Evolutionary conservation across 2,329 filamentous ascomycete species (phyloP).

Genomic region (Gaeumannomyces sp.): DNA sequence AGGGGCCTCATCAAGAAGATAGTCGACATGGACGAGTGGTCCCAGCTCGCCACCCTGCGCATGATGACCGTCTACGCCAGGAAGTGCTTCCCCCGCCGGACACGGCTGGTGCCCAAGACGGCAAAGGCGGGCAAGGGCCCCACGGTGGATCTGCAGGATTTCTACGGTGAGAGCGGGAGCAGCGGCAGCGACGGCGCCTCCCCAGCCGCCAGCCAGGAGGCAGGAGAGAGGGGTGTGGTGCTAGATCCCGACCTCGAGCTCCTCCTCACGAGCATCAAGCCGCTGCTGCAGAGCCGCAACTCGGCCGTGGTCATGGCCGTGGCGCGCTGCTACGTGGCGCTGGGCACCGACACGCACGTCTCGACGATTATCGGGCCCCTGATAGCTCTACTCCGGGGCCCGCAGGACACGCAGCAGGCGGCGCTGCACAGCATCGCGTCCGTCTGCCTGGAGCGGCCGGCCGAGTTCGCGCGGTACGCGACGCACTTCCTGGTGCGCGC

Average conservation of each 20-base stretch:
- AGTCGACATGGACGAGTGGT: slow-evolving; percentile 99
- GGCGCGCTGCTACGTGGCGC: slow-evolving; percentile 73
- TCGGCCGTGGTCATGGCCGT: slow-evolving; percentile 88
- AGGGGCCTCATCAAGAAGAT: slow-evolving; percentile 78
- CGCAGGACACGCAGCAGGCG: slow-evolving; percentile 82
- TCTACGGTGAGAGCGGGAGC: slow-evolving; percentile 66
- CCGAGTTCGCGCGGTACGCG: slow-evolving; percentile 79
- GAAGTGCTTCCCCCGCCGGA: slow-evolving; percentile 75
- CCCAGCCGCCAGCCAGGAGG: slow-evolving; percentile 27
- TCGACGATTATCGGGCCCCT: slow-evolving; percentile 73
- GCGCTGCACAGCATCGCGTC: slow-evolving; percentile 92
- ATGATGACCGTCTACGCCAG: slow-evolving; percentile 81
- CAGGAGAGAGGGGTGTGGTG: slow-evolving; percentile 49
- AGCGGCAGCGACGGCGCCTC: slow-evolving; percentile 16
- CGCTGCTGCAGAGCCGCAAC: slow-evolving; percentile 88
- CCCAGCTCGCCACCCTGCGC: slow-evolving; percentile 75
- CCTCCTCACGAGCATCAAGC: slow-evolving; percentile 70
- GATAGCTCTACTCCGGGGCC: slow-evolving; percentile 75
- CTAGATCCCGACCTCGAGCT: slow-evolving; percentile 79
- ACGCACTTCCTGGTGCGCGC: slow-evolving; percentile 84
- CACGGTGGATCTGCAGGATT: slow-evolving; percentile 54
- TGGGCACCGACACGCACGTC: slow-evolving; percentile 75
- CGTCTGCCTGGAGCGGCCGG: slow-evolving; percentile 71
- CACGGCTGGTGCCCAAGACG: slow-evolving; percentile 35
- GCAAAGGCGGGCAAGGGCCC: slow-evolving; percentile 22